Base-by-base conservation (phyloP, 2,329 filamentous ascomycete genomes). In the Periconia sp. region DNA sequence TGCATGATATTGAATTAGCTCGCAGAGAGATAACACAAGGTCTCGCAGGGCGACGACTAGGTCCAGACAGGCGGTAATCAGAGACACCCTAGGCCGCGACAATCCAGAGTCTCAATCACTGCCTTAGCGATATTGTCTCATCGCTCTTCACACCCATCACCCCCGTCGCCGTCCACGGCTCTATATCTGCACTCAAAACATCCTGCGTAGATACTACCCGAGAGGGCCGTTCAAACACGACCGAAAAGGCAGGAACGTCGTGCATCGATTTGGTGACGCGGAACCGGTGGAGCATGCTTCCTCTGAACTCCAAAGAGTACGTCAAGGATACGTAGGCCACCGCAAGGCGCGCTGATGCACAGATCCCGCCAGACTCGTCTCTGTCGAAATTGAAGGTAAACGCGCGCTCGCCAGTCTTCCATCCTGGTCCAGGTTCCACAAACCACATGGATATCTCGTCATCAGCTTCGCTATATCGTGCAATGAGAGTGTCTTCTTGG, bases 401-500 rank as follows among this genome's bases (percentile, higher is more conserved):
- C 4, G 36, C 15, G n/a, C 26, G 16, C 4, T 12, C 15, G 2
- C 31, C 31, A 3, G 32, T 31, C 13, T 23, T 17, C 4, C 34
- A 18, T 8, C 23, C 12, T 8, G 15, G 13, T 3, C 15, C 11
- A 6, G 29, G 12, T 11, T 40, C 28, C 13, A 32, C 36, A 1
- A 24, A 17, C 39, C 39, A 42, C 8, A 42, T 19, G n/a, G 17
- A 35, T 13, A 42, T 36, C 12, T 31, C 39, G 24, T 42, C 22
- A 11, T 16, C 21, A 2, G 31, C 23, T 15, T 42, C 31, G n/a
- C 30, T 30, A 25, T 42, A 42, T 18, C 39, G 39, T 5, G 39
- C 32, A 15, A 42, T 28, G 2, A 42, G 17, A 7, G 9, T 29
- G 6, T 15, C 2, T 10, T 30, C 32, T 30, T 23, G n/a, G 3